phyloP scores from a whole-genome alignment of 306 rosid species.

The Gastrolobium villosum region DNA sequence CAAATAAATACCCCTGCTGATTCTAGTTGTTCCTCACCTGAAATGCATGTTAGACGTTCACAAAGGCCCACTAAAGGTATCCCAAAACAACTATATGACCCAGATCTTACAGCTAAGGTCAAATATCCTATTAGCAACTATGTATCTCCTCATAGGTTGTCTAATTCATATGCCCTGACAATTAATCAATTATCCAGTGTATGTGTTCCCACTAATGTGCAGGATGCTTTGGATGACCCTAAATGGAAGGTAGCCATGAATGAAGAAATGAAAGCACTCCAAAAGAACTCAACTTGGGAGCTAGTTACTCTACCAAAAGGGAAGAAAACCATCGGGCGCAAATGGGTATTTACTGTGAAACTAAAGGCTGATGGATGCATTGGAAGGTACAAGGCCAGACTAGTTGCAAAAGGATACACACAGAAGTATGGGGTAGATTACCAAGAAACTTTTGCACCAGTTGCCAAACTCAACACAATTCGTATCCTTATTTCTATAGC shows the following conservation, averaged over 20 bases:
- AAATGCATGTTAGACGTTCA: background rate
- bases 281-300: background rate
- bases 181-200: background rate
- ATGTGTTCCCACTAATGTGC: background rate
- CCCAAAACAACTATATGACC: constrained; percentile 18
- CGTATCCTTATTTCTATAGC: too few species aligned
- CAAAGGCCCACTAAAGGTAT: background rate
- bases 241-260: background rate
- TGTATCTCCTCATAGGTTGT: background rate
- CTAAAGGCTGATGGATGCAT: background rate
- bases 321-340: background rate
- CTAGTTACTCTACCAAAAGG: background rate
- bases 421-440: too few species aligned
- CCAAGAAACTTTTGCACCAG: too few species aligned
- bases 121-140: too few species aligned
- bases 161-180: background rate
- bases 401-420: too few species aligned
- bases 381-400: background rate
- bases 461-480: too few species aligned
- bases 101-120: background rate
- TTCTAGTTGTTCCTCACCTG: background rate
- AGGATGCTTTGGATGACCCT: background rate
- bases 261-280: background rate
- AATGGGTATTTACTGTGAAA: background rate
- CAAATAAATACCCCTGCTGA: too few species aligned